Conservation (phyloP, 2,329 filamentous ascomycete genomes). For the Colletotrichum scovillei region DNA sequence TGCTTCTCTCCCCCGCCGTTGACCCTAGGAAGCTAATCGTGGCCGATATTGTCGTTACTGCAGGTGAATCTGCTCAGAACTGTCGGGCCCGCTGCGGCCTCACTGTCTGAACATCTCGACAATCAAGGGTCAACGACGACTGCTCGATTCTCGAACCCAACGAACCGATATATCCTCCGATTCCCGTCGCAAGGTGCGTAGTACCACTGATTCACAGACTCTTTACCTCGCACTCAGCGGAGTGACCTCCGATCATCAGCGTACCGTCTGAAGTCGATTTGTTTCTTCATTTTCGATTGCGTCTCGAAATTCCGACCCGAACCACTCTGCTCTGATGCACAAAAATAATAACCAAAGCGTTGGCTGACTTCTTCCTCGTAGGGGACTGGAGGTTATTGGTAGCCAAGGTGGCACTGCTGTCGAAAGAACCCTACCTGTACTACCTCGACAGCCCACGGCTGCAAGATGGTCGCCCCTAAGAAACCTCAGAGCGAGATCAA, state of each 20-base stretch:
- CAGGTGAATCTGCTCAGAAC: conserved; percentile 20
- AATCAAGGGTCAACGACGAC: conserved; percentile 15
- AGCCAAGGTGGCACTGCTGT: conserved; percentile 32
- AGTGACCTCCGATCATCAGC: neutral
- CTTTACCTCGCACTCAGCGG: neutral
- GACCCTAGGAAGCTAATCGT: conserved; percentile 30
- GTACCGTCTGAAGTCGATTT: neutral
- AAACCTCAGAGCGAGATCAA: conserved; percentile 33
- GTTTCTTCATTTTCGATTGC: neutral
- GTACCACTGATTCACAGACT: neutral
- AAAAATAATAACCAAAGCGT: neutral
- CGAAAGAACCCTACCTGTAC: conserved; percentile 23
- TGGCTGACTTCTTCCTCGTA: conserved; percentile 22
- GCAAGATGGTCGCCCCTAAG: conserved; percentile 33
- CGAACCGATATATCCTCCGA: conserved; percentile 22
- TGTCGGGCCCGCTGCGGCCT: conserved; percentile 15
- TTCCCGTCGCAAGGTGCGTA: conserved; percentile 33
- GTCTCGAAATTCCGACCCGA: neutral
- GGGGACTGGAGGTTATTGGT: conserved; percentile 26
- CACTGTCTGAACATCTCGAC: conserved; percentile 9
- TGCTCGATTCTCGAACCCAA: conserved; percentile 16
- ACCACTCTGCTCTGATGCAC: neutral
- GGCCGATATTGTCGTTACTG: conserved; percentile 4
- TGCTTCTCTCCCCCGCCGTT: conserved; percentile 17
- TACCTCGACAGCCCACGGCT: conserved; percentile 22